phyloP scores from a whole-genome alignment of 345 rosid genomes.

The Hirschfeldia incana region DNA sequence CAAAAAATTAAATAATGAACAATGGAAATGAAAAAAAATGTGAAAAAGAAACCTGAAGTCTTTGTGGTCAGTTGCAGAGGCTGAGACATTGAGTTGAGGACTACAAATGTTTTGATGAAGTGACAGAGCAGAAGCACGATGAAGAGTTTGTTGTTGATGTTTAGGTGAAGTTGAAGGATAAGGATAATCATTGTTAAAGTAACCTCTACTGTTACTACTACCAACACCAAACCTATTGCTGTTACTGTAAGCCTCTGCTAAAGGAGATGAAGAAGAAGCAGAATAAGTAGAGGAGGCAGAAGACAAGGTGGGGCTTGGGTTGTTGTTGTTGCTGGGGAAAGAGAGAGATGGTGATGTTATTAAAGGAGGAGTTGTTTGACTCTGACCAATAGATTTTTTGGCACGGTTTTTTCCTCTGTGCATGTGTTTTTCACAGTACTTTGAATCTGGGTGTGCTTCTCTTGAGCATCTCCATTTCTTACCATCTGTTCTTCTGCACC shows the following conservation, averaged over 20 bases:
- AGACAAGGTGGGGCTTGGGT: slow-evolving; percentile 37
- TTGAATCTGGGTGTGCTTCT: slow-evolving; percentile 81
- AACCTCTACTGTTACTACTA: slow-evolving; percentile 27
- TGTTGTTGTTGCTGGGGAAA: slow-evolving; percentile 31
- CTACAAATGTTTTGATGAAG: slow-evolving; percentile 41
- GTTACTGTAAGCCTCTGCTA: slow-evolving; percentile 34
- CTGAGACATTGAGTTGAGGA: slow-evolving; percentile 49
- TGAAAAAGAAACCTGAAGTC: slow-evolving; percentile 51
- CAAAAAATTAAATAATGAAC: not conserved
- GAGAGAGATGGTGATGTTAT: slow-evolving; percentile 38
- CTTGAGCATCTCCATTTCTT: slow-evolving; percentile 96
- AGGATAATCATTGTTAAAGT: slow-evolving; percentile 38
- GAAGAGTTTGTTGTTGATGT: slow-evolving; percentile 36
- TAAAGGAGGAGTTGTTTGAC: slow-evolving; percentile 34
- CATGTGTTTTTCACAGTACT: slow-evolving; percentile 94
- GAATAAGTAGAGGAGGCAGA: slow-evolving; percentile 41
- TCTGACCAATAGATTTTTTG: slow-evolving; percentile 80
- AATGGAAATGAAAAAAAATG: not conserved
- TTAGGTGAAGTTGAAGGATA: slow-evolving; percentile 48
- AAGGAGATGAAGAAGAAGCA: slow-evolving; percentile 31
- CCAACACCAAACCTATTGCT: slow-evolving; percentile 24
- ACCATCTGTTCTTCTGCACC: slow-evolving; percentile 97
- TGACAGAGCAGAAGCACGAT: slow-evolving; percentile 42
- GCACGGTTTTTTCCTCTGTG: slow-evolving; percentile 94
- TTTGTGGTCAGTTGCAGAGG: slow-evolving; percentile 48